Conservation (phyloP, 2,329 filamentous ascomycete genomes). For the Stemphylium lycopersici region DNA sequence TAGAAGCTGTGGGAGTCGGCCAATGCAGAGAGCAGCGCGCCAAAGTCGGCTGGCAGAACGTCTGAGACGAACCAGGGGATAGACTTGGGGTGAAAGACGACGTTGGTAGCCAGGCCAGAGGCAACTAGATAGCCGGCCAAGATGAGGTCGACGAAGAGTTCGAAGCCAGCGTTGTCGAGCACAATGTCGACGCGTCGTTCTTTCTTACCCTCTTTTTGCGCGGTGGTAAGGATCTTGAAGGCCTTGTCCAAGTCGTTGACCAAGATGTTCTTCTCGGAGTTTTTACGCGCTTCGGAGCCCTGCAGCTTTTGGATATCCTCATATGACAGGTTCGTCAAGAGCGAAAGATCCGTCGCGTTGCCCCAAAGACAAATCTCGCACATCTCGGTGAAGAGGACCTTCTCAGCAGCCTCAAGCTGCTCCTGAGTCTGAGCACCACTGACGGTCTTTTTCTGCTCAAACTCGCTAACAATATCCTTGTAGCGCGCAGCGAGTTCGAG, state of each 20-base stretch:
- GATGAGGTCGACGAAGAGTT: constrained; percentile 93
- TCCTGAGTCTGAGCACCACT: constrained; percentile 53
- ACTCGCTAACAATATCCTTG: constrained; percentile 71
- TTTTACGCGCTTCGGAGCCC: constrained; percentile 83
- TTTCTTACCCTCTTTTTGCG: constrained; percentile 65
- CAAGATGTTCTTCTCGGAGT: constrained; percentile 88
- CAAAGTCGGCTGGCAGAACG: constrained; percentile 85
- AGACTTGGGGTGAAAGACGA: constrained; percentile 90
- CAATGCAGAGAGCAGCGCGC: constrained; percentile 80
- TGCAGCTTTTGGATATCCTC: constrained; percentile 98
- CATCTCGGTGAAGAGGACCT: constrained; percentile 86
- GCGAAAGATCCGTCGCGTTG: constrained; percentile 91
- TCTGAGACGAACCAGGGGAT: constrained; percentile 99
- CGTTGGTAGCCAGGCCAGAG: constrained; percentile 79
- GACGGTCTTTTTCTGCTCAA: constrained; percentile 60
- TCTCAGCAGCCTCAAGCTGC: constrained; percentile 70
- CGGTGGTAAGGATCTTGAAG: constrained; percentile 71
- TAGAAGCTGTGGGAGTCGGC: constrained; percentile 80
- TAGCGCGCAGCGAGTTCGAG: constrained; percentile 82
- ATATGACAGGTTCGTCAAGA: constrained; percentile 87
- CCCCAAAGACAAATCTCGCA: constrained; percentile 97
- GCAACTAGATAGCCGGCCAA: constrained; percentile 89
- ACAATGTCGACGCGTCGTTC: constrained; percentile 89
- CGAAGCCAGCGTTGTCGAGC: constrained; percentile 96
- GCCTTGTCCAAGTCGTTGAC: constrained; percentile 80